These are phyloP conservation scores for Vachellia pachyceras DNA, from an alignment of 306 rosid genomes.

Conservation along the genomic window DNA sequence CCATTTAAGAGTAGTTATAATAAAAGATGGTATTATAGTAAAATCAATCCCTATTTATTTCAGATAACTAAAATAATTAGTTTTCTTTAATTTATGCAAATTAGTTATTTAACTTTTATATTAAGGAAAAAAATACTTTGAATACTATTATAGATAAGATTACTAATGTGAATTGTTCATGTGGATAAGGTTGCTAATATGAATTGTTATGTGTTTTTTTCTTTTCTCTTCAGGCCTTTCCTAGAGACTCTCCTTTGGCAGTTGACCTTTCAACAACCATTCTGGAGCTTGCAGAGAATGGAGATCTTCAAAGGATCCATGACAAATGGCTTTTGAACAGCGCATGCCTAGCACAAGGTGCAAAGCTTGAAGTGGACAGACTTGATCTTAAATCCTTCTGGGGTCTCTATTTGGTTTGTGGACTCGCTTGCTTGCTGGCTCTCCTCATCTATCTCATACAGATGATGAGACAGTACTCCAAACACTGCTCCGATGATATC, in stretches of 20 bases:
- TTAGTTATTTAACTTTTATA: too few relatives aligned
- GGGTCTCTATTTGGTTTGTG: slow-evolving; percentile 81
- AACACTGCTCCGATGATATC: slow-evolving; percentile 47
- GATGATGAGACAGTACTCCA: slow-evolving; percentile 67
- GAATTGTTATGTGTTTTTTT: slow-evolving; percentile 8
- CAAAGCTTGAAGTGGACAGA: slow-evolving; percentile 79
- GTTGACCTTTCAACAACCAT: slow-evolving; percentile 87
- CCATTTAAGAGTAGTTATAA: too few relatives aligned
- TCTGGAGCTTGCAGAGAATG: slow-evolving; percentile 77
- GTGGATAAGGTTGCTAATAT: too few relatives aligned
- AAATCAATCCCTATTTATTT: too few relatives aligned
- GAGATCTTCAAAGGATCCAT: slow-evolving; percentile 92
- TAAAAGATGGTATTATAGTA: too few relatives aligned
- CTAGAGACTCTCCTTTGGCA: slow-evolving; percentile 86
- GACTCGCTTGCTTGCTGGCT: slow-evolving; percentile 75
- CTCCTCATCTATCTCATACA: slow-evolving; percentile 64
- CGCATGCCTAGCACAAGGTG: slow-evolving; percentile 73
- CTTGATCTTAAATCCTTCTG: slow-evolving; percentile 79
- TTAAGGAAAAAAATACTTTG: background rate
- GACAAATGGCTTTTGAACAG: slow-evolving; percentile 90
- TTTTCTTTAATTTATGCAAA: too few relatives aligned
- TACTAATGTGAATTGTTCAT: too few relatives aligned
- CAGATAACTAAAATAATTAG: too few relatives aligned
- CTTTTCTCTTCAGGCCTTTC: slow-evolving; percentile 71
- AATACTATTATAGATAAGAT: background rate